Base-by-base conservation (phyloP, 2,329 filamentous ascomycete species). In the Colletotrichum spinosum region DNA sequence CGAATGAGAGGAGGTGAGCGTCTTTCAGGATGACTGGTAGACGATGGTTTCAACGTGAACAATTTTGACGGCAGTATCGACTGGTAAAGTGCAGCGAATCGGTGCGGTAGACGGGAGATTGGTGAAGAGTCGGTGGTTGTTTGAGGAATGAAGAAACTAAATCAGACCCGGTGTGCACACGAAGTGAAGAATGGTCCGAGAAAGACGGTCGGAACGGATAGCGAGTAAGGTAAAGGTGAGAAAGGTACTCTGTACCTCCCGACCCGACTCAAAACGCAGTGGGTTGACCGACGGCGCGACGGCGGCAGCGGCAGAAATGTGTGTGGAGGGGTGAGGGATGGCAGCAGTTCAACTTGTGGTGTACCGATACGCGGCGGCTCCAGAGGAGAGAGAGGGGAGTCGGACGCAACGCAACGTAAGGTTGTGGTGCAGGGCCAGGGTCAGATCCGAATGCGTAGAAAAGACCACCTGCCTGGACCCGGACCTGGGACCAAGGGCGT, bases 221-320 rank as follows among this genome's bases (percentile, higher is more conserved):
- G 57, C 55, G 60, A 63, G 60, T 63, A 57, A 58, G 55, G 60
- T 33, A 34, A 59, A 35, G 48, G 25, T 25, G 25, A 25, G 25
- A 25, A 25, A 25, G 25, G 25, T 25, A 25, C 25, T 25, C 25
- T 25, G 25, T 25, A 25, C 25, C 4, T 25, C 25, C 25, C 25
- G 25, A 25, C 25, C 25, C 25, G 25, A 25, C 25, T 25, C 3
- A 25, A 25, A 25, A 25, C 25, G 25, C 25, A 25, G 25, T 25
- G 25, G 25, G 25, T 25, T 25, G 25, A 25, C 25, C 2, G 25
- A 25, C 25, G 25, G 25, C 25, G 25, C 25, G 25, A 25, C 25
- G 25, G 25, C 25, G 13, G 37, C 60, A 53, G 55, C n/a, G 17
- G 55, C 39, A 42, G 55, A 46, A 55, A 33, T 61, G 62, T 55